phyloP scores from a whole-genome alignment of 805 yeast species.

The Sugiyamaella floridensis region DNA sequence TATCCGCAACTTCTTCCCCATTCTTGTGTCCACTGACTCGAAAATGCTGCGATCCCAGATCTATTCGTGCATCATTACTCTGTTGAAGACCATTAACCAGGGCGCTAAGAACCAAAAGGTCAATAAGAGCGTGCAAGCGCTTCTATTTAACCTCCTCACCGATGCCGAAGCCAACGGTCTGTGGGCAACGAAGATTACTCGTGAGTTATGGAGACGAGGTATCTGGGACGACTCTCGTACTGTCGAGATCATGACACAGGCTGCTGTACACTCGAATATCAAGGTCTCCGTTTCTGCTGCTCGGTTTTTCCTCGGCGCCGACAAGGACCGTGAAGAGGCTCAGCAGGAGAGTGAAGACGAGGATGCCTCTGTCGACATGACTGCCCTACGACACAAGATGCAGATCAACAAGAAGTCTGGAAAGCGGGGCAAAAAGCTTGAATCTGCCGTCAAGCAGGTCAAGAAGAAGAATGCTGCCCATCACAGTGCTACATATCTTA shows the following conservation, averaged over 20 bases:
- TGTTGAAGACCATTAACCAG: slow-evolving; percentile 75
- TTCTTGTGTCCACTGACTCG: slow-evolving; percentile 61
- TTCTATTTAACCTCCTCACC: slow-evolving; percentile 79
- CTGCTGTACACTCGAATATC: slow-evolving; percentile 78
- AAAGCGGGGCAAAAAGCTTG: slow-evolving; percentile 75
- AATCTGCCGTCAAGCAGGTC: slow-evolving; percentile 62
- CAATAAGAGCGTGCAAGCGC: slow-evolving; percentile 85
- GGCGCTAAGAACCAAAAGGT: slow-evolving; percentile 87
- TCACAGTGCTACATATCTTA: slow-evolving; percentile 61
- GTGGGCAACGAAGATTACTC: slow-evolving; percentile 92
- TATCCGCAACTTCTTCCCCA: slow-evolving; percentile 83
- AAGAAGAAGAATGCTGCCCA: slow-evolving; percentile 46
- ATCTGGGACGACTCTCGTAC: slow-evolving; percentile 97
- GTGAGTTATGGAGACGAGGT: slow-evolving; percentile 96
- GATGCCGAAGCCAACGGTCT: slow-evolving; percentile 77
- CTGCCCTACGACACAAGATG: slow-evolving; percentile 69
- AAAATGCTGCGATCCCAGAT: slow-evolving; percentile 78
- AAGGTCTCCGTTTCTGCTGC: slow-evolving; percentile 90
- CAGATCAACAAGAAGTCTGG: slow-evolving; percentile 74
- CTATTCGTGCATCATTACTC: slow-evolving; percentile 67
- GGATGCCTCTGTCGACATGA: slow-evolving; percentile 47
- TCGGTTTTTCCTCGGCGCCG: slow-evolving; percentile 88
- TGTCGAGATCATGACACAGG: slow-evolving; percentile 96
- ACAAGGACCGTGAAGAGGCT: slow-evolving; percentile 82
- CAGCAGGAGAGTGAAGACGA: slow-evolving; percentile 57